Evolutionary conservation across 257 asterid genomes (phyloP).

Genomic region (Plantago major): DNA sequence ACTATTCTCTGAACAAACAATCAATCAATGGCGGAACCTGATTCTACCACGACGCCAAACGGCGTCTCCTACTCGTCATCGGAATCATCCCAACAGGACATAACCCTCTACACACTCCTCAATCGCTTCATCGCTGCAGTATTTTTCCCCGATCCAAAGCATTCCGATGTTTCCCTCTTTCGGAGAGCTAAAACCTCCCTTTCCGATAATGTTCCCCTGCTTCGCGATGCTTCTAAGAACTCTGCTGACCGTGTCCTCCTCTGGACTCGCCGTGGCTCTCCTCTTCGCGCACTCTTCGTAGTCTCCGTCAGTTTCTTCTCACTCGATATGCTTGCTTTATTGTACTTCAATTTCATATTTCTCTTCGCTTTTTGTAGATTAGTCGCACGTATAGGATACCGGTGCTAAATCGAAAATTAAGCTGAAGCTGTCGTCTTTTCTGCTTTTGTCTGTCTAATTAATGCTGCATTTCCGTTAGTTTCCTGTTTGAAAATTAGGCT

Average conservation of each 20-base stretch:
- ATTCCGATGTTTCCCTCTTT: constrained; percentile 29
- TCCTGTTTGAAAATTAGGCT: no score
- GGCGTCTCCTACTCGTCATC: constrained; percentile 16
- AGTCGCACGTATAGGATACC: no score
- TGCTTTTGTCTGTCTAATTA: no score
- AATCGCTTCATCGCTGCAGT: constrained; percentile 47
- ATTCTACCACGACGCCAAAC: constrained; percentile 14
- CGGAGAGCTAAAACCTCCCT: constrained; percentile 45
- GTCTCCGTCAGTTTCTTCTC: constrained; percentile 48
- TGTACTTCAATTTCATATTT: no score
- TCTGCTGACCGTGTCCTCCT: constrained; percentile 38
- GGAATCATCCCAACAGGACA: constrained; percentile 19
- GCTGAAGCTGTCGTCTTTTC: no score
- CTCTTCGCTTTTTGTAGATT: no score
- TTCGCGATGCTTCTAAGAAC: constrained; percentile 56
- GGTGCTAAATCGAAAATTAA: no score
- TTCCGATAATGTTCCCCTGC: constrained; percentile 54
- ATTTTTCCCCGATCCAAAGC: constrained; percentile 38
- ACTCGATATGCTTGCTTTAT: no score
- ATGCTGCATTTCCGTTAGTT: no score
- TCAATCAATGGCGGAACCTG: not conserved
- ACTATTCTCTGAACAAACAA: no score
- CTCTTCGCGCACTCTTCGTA: constrained; percentile 67
- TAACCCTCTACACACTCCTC: constrained; percentile 46
- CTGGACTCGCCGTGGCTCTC: constrained; percentile 77